phyloP scores from a whole-genome alignment of 768 basidiomycete species.

The Amanita rubescens region DNA sequence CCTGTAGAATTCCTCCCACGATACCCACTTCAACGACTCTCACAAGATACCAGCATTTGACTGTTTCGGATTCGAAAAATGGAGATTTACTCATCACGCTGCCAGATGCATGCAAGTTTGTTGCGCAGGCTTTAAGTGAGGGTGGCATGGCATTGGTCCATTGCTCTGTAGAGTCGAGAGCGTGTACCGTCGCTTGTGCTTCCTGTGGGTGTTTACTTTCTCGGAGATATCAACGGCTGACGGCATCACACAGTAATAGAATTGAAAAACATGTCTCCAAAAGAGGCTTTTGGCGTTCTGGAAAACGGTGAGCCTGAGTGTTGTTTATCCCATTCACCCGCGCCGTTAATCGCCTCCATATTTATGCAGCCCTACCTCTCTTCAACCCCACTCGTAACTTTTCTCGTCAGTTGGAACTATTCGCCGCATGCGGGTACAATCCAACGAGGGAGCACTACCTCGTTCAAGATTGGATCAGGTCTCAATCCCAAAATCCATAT shows the following conservation, averaged over 20 bases:
- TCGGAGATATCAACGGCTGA: not conserved
- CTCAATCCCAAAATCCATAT: constrained; percentile 6
- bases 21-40: constrained; percentile 20
- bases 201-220: constrained; percentile 33
- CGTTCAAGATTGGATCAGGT: constrained; percentile 30
- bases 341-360: not conserved
- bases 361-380: constrained; percentile 39
- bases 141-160: constrained; percentile 48
- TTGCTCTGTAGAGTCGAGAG: constrained; percentile 44
- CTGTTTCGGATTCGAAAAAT: constrained; percentile 29
- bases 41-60: constrained; percentile 34
- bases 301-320: constrained; percentile 29
- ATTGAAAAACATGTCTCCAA: constrained; percentile 26
- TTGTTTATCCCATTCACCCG: too few relatives aligned
- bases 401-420: constrained; percentile 39
- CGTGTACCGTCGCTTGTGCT: constrained; percentile 45
- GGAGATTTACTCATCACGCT: constrained; percentile 39
- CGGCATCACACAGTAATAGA: constrained; percentile 36
- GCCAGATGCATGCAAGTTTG: constrained; percentile 37
- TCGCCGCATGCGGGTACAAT: constrained; percentile 30
- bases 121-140: constrained; percentile 31
- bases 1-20: constrained; percentile 33
- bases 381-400: constrained; percentile 44
- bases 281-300: constrained; percentile 32
- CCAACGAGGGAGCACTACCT: constrained; percentile 34